phyloP scores from a whole-genome alignment of 768 basidiomycete species.

The Collybiopsis confluens region DNA sequence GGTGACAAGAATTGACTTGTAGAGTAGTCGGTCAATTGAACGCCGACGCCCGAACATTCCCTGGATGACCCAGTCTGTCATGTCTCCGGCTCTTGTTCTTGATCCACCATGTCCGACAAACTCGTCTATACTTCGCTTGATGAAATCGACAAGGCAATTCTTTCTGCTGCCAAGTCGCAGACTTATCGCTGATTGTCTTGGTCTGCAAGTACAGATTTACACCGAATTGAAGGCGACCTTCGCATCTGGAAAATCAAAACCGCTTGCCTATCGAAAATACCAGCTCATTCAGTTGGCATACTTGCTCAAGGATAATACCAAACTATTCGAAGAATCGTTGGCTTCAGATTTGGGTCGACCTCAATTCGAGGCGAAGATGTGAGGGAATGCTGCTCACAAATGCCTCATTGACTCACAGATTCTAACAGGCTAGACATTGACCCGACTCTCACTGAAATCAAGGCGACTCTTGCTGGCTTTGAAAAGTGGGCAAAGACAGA shows the following conservation, averaged over 20 bases:
- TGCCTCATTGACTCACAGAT: no score
- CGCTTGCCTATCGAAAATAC: conserved; percentile 16
- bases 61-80: no score
- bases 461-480: conserved; percentile 54
- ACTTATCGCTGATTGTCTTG: background rate
- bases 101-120: conserved; percentile 2
- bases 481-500: conserved; percentile 74
- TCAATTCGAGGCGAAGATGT: conserved; percentile 52
- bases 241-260: background rate
- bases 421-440: conserved; percentile 1
- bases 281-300: conserved; percentile 76
- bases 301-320: conserved; percentile 67
- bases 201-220: conserved; percentile 5
- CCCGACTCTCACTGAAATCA: conserved; percentile 43
- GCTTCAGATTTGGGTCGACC: conserved; percentile 62
- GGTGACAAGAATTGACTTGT: no score
- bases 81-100: background rate
- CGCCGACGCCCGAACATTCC: no score
- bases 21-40: no score
- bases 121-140: background rate
- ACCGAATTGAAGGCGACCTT: conserved; percentile 5
- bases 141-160: conserved; percentile 3
- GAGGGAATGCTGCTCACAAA: conserved; percentile 13
- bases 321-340: conserved; percentile 56
- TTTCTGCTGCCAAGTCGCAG: background rate